Percentiles rank a stretch among this genome's conserved stretches.
Conservation (phyloP, 176 grass and related monocot species). For the Hyparrhenia diplandra region DNA sequence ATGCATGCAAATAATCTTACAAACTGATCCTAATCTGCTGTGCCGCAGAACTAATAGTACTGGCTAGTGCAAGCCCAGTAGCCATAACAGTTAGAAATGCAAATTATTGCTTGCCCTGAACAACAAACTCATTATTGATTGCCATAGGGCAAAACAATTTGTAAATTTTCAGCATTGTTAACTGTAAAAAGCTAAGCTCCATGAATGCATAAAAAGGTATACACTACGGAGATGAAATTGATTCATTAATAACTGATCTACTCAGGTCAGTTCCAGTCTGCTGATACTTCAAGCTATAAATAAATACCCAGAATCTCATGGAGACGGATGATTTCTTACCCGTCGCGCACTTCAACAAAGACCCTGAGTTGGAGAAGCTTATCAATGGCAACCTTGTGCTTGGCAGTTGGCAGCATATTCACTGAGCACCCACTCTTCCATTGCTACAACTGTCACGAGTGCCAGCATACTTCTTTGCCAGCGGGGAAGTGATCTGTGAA, state of each 20-base stretch:
- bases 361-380: too few species aligned
- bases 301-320: not conserved
- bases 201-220: not conserved
- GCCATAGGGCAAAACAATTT: not conserved
- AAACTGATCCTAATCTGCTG: not conserved
- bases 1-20: not conserved
- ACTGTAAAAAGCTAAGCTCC: not conserved
- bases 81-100: not conserved
- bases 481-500: too few species aligned
- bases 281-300: not conserved
- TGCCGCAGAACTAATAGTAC: not conserved
- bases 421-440: too few species aligned
- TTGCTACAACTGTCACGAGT: too few species aligned
- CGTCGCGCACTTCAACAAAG: slow-evolving; percentile 68
- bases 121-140: not conserved
- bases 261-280: too few species aligned
- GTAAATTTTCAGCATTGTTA: not conserved
- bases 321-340: slow-evolving; percentile 35
- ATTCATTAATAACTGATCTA: not conserved
- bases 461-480: too few species aligned
- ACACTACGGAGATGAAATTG: not conserved
- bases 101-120: not conserved
- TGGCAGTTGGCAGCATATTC: too few species aligned
- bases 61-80: not conserved
- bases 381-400: too few species aligned